These are phyloP conservation scores for Cercophora samala DNA, from an alignment of 495 filamentous ascomycete genomes.

Conservation along the genomic window DNA sequence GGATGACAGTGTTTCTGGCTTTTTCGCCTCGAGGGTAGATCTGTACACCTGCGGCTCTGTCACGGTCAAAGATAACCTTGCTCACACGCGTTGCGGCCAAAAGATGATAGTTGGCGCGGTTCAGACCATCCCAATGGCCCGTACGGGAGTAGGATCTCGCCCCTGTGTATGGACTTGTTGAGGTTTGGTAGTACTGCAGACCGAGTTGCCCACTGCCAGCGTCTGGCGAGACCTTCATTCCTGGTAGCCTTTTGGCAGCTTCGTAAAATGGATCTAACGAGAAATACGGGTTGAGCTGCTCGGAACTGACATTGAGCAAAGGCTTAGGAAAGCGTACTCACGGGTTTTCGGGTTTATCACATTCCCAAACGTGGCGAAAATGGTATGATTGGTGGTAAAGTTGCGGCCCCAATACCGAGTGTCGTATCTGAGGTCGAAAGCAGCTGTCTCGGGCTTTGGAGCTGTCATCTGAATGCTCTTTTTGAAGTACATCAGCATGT, in stretches of 20 bases:
- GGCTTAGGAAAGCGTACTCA: neutral
- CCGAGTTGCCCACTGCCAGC: neutral
- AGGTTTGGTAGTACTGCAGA: constrained; percentile 1
- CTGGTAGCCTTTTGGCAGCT: constrained; percentile 4
- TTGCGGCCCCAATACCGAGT: constrained; percentile 7
- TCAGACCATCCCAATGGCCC: constrained; percentile 20
- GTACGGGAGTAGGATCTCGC: constrained; percentile 7
- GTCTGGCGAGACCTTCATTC: constrained; percentile 5
- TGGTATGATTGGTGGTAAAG: constrained; percentile 8
- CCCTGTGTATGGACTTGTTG: constrained; percentile 4
- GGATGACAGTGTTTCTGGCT: constrained; percentile 19
- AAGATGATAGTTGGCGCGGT: constrained; percentile 38
- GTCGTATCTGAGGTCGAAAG: constrained; percentile 17
- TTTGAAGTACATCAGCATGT: constrained; percentile 40
- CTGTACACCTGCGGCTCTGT: constrained; percentile 29
- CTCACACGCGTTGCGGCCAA: constrained; percentile 38
- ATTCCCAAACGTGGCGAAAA: constrained; percentile 9
- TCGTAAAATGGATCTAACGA: neutral
- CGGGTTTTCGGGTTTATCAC: neutral
- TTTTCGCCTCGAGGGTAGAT: neutral
- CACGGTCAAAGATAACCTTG: constrained; percentile 38
- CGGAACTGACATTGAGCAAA: neutral
- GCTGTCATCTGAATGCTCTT: constrained; percentile 33
- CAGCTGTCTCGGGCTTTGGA: constrained; percentile 27
- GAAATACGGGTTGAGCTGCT: neutral